Conservation (phyloP, 768 basidiomycete species). For the Panaeolus cyanescens region DNA sequence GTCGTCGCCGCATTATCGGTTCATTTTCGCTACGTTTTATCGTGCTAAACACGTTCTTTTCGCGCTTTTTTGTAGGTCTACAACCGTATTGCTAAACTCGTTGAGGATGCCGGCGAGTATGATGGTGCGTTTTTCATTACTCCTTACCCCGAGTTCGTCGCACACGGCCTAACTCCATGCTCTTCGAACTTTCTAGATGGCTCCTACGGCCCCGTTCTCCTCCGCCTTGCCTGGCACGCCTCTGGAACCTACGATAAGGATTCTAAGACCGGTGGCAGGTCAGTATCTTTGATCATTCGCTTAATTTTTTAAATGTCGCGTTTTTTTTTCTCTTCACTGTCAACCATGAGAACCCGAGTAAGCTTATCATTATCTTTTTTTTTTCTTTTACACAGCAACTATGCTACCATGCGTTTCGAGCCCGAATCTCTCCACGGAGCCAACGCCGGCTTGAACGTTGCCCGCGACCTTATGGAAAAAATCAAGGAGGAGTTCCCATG, state of each 20-base stretch:
- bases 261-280: slow-evolving; percentile 80
- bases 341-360: not conserved
- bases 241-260: slow-evolving; percentile 91
- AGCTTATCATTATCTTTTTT: slow-evolving; percentile 11
- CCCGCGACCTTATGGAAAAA: slow-evolving; percentile 81
- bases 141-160: not conserved
- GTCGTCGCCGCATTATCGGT: not conserved
- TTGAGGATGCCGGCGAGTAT: slow-evolving; percentile 81
- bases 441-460: slow-evolving; percentile 81
- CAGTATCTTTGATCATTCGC: slow-evolving; percentile 15
- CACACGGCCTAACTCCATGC: slow-evolving; percentile 12
- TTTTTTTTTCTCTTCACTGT: not conserved
- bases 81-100: slow-evolving; percentile 77
- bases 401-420: slow-evolving; percentile 97
- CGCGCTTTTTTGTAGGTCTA: slow-evolving; percentile 63
- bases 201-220: slow-evolving; percentile 82
- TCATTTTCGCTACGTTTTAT: not conserved
- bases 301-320: not conserved
- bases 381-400: slow-evolving; percentile 69
- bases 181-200: slow-evolving; percentile 56
- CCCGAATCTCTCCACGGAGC: slow-evolving; percentile 85
- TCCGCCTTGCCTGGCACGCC: slow-evolving; percentile 94
- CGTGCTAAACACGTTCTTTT: slow-evolving; percentile 2
- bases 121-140: slow-evolving; percentile 65
- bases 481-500: slow-evolving; percentile 87